phyloP scores from a whole-genome alignment of 768 basidiomycete genomes.

The Scleroderma citrinum region DNA sequence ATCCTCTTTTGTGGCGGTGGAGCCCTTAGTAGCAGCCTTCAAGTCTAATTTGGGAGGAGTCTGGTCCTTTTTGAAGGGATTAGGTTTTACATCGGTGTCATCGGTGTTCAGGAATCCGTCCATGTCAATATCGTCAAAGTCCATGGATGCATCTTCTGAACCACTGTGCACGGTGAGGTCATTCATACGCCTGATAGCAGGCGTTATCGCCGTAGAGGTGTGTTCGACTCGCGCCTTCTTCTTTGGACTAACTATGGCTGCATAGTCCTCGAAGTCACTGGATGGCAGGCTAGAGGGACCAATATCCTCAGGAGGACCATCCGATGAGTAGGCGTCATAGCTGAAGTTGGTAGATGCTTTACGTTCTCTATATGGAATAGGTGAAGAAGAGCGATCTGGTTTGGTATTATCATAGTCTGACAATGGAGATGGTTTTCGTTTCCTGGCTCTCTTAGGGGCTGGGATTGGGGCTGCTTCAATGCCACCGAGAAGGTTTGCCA shows the following conservation, averaged over 20 bases:
- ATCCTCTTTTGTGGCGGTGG: constrained; percentile 37
- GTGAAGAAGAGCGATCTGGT: constrained; percentile 33
- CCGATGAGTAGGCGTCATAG: constrained; percentile 35
- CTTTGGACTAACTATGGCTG: constrained; percentile 53
- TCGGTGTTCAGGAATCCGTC: constrained; percentile 45
- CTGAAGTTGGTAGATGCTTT: constrained; percentile 22
- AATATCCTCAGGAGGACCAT: constrained; percentile 23
- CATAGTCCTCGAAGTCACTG: constrained; percentile 49
- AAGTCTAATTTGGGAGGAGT: constrained; percentile 4
- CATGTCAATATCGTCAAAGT: constrained; percentile 48
- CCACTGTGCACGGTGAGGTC: constrained; percentile 54
- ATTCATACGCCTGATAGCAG: constrained; percentile 53
- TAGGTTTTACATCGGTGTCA: constrained; percentile 44
- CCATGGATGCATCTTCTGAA: constrained; percentile 39
- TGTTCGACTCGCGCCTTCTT: constrained; percentile 51
- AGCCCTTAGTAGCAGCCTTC: constrained; percentile 7
- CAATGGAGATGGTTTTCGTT: constrained; percentile 60
- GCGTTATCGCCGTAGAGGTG: constrained; percentile 39
- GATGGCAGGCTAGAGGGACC: constrained; percentile 28
- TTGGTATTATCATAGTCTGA: constrained; percentile 31
- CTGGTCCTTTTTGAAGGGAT: constrained; percentile 20
- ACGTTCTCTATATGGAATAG: constrained; percentile 33
- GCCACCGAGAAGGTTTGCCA: constrained; percentile 71
- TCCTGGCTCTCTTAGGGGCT: constrained; percentile 38
- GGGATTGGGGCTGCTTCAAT: constrained; percentile 51